Percentiles rank a stretch among this genome's conserved stretches.
These are phyloP conservation scores for Entomortierella chlamydospora DNA, from an alignment of 192 early-diverging fungal species.

Conservation along the genomic window DNA sequence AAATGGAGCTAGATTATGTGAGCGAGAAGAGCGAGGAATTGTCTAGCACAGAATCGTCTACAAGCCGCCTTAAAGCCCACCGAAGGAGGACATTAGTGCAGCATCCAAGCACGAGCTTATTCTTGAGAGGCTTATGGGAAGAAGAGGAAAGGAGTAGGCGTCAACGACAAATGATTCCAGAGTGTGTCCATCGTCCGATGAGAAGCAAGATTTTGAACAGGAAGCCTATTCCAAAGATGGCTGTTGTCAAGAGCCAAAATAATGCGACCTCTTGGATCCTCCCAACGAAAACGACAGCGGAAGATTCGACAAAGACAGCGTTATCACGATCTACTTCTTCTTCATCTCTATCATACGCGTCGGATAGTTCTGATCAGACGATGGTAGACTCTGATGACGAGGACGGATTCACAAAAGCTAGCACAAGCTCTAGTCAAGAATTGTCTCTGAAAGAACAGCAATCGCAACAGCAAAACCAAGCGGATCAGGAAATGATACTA, in stretches of 20 bases:
- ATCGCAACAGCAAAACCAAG: not conserved
- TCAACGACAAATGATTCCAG: conserved; percentile 42
- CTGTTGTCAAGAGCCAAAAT: not conserved
- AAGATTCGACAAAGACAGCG: too few relatives aligned
- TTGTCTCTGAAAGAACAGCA: not conserved
- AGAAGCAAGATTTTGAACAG: conserved; percentile 49
- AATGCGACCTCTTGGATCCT: not conserved
- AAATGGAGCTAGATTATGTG: not conserved
- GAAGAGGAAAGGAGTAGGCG: conserved; percentile 38
- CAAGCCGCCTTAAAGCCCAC: not conserved
- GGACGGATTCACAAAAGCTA: not conserved
- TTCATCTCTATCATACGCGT: not conserved
- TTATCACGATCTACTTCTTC: not conserved
- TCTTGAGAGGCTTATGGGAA: conserved; percentile 45
- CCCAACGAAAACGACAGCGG: not conserved
- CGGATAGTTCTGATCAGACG: not conserved
- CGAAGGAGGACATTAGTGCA: conserved; percentile 17
- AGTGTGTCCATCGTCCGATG: conserved; percentile 25
- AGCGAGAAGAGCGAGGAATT: not conserved
- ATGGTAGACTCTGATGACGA: not conserved
- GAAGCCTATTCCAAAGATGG: conserved; percentile 22
- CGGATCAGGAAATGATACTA: conserved; percentile 11
- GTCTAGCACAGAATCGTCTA: not conserved
- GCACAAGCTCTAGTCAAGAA: not conserved
- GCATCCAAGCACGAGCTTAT: conserved; percentile 23